Evolutionary conservation across 1,284 basidiomycete genomes (phyloP), one percentile per base, ranked within the genome.

Genomic region (Boletellus sp.): DNA sequence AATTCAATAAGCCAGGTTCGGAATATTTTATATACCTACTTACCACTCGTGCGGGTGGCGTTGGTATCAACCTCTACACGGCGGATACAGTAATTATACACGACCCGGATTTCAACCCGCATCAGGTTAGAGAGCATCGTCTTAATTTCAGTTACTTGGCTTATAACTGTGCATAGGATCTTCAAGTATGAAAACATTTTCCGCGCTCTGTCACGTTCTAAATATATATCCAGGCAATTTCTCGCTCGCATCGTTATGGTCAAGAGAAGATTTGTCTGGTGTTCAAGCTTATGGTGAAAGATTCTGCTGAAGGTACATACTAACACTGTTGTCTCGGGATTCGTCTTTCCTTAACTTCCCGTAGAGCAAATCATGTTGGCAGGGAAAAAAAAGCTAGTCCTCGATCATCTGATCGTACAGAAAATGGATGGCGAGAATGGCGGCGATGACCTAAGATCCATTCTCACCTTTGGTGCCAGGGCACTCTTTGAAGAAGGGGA

Each of bases 101-200:
- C 60, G 93, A 95, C 64, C 89, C 91, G 0, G 94, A 97, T 72
- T 97, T 94, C 71, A 97, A 97, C 63, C 94, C 93, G 15, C 93
- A 96, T 70, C 86, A 91, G 71, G 89, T 85, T 50, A 32, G 75
- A 68, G 6, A n/a, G 28, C 15, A 1, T 33, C 22, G 36, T 42
- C 11, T 44, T 45, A 36, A 40, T 24, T 55, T 37, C 18, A 33
- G 18, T 21, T 22, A 11, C 53, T 12, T 50, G 35, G 11, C 48
- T 51, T n/a, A 54, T 45, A 28, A 52, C n/a, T 16, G 24, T 47
- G 37, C 22, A 49, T 58, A 83, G 84, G 86, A 89, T 69, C 71
- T 89, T 44, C 86, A 89, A 79, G 86, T 86, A 67, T 54, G 77
- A 54, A 30, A 24, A 32, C 51, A 22, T 52, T 43, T 51, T 44